Conservation (phyloP, 352 stramenopile species). For the Halophytophthora polymorphica region DNA sequence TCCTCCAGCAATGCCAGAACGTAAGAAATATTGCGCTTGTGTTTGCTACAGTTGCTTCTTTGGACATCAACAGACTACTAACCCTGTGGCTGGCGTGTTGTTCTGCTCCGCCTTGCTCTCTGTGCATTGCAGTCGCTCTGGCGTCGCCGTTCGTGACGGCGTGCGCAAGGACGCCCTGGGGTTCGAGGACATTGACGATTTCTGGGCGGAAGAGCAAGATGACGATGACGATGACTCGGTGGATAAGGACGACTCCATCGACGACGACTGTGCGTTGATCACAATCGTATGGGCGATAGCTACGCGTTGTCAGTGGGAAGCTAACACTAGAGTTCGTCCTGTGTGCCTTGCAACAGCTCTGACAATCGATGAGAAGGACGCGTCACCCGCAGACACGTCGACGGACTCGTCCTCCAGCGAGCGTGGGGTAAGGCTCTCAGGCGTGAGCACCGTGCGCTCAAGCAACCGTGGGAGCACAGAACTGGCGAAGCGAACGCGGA, state of each 20-base stretch:
- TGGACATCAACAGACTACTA: too few species aligned
- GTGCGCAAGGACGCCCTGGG: conserved; percentile 75
- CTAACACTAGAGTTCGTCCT: conserved; percentile 9
- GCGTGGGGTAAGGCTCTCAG: conserved; percentile 39
- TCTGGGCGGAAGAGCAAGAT: conserved; percentile 66
- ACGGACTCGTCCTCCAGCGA: conserved; percentile 46
- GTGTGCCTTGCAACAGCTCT: conserved; percentile 15
- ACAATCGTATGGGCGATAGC: background rate
- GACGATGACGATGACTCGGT: conserved; percentile 41
- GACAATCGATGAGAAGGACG: conserved; percentile 41
- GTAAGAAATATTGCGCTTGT: too few species aligned
- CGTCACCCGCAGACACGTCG: conserved; percentile 35
- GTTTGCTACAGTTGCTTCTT: too few species aligned
- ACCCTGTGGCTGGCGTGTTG: background rate
- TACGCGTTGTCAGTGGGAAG: background rate
- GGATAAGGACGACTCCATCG: conserved; percentile 37
- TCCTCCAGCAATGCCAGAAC: too few species aligned
- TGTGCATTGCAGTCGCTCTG: conserved; percentile 33
- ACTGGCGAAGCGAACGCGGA: conserved; percentile 29
- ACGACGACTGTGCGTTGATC: conserved; percentile 23
- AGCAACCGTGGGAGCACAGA: conserved; percentile 30
- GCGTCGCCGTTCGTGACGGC: conserved; percentile 55
- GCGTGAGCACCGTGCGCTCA: conserved; percentile 25
- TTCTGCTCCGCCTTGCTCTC: conserved; percentile 1
- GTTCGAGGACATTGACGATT: conserved; percentile 87